Evolutionary conservation across 2,329 filamentous ascomycete genomes (phyloP).

Genomic region (Passalora sequoiae): DNA sequence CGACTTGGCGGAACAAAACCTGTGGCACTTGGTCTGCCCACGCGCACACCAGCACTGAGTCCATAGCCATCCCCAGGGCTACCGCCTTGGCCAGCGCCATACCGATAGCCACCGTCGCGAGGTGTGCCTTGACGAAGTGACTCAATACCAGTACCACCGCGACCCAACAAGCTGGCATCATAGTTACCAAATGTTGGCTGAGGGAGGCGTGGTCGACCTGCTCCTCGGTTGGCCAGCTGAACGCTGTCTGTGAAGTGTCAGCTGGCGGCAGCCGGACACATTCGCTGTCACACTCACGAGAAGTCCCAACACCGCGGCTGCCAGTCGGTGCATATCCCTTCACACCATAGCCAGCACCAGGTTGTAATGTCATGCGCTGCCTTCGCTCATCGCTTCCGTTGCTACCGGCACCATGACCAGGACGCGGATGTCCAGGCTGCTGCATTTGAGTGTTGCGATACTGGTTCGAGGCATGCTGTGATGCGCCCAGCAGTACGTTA

Average conservation of each 20-base stretch:
- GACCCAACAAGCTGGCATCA: not conserved
- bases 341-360: constrained; percentile 1
- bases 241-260: constrained; percentile 24
- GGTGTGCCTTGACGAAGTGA: not conserved
- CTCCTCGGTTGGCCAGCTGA: not conserved
- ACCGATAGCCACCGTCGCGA: not conserved
- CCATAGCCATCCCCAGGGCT: not conserved
- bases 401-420: constrained; percentile 20
- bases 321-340: constrained; percentile 11
- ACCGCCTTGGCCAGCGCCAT: not conserved
- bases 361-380: not conserved
- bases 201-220: constrained; percentile 4
- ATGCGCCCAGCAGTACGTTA: constrained; percentile 37
- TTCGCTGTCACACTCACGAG: constrained; percentile 23
- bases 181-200: constrained; percentile 2
- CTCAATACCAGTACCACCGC: not conserved
- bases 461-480: constrained; percentile 4
- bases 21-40: not conserved
- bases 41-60: not conserved
- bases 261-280: not conserved
- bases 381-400: constrained; percentile 14
- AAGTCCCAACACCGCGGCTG: constrained; percentile 16
- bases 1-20: constrained; percentile 2
- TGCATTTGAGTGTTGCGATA: constrained; percentile 7
- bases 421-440: not conserved